A percentile compares a stretch with the other conserved stretches of the same genome.
phyloP scores from a whole-genome alignment of 2,329 filamentous ascomycete genomes.

The Neophaeococcomyces aloes region DNA sequence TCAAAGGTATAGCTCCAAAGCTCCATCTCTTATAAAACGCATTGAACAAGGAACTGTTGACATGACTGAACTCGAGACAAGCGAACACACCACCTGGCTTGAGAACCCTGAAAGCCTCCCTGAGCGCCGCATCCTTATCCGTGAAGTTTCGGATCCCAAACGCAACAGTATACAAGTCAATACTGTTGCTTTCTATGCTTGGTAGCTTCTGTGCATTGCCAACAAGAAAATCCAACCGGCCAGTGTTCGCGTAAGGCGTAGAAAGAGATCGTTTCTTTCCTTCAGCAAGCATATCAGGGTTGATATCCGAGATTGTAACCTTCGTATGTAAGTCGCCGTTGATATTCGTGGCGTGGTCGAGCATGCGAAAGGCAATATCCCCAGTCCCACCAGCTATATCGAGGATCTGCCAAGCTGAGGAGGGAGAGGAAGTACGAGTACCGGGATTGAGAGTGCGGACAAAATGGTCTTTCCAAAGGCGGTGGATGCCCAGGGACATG shows the following conservation, averaged over 20 bases:
- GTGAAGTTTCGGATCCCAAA: slow-evolving; percentile 98
- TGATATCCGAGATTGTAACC: slow-evolving; percentile 93
- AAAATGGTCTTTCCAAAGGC: slow-evolving; percentile 96
- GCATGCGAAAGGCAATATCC: slow-evolving; percentile 93
- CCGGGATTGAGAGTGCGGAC: slow-evolving; percentile 85
- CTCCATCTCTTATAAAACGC: slow-evolving; percentile 90
- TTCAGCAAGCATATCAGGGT: slow-evolving; percentile 84
- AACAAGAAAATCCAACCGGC: slow-evolving; percentile 62
- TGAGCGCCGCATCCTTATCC: slow-evolving; percentile 71
- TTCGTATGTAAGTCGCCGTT: slow-evolving; percentile 69
- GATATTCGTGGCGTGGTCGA: slow-evolving; percentile 72
- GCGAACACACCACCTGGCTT: slow-evolving; percentile 94
- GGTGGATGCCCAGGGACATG: slow-evolving; percentile 95
- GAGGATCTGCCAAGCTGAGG: slow-evolving; percentile 61
- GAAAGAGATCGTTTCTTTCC: slow-evolving; percentile 65
- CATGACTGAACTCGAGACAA: slow-evolving; percentile 89
- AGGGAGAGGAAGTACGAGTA: slow-evolving; percentile 30
- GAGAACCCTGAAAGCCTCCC: slow-evolving; percentile 76
- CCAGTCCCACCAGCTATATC: slow-evolving; percentile 95
- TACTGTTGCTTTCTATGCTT: slow-evolving; percentile 54
- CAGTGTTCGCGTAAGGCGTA: slow-evolving; percentile 48
- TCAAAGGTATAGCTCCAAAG: slow-evolving; percentile 85
- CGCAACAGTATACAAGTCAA: slow-evolving; percentile 93
- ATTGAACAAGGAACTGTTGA: slow-evolving; percentile 67
- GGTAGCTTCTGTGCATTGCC: slow-evolving; percentile 75